These are phyloP conservation scores for Microbotryum saponariae DNA, from an alignment of 1,284 basidiomycete species.

Conservation along the genomic window DNA sequence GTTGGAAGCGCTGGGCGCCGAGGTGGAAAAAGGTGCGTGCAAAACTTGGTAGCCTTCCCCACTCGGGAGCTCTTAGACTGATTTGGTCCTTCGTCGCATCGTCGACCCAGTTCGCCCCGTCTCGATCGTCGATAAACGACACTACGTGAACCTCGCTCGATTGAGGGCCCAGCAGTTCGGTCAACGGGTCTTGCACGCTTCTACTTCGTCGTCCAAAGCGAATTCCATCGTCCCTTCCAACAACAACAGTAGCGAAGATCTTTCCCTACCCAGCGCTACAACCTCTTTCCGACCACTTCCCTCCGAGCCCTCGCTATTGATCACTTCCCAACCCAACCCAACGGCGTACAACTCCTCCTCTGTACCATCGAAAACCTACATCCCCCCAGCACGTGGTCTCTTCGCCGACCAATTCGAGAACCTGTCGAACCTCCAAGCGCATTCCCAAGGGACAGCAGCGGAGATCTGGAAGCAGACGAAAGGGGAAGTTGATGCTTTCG, in stretches of 20 bases:
- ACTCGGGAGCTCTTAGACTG: not conserved
- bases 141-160: conserved; percentile 58
- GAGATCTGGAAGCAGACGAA: conserved; percentile 93
- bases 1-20: conserved; percentile 73
- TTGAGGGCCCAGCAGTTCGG: conserved; percentile 68
- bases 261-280: not conserved
- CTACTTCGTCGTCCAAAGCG: conserved; percentile 2
- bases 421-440: conserved; percentile 79
- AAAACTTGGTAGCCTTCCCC: conserved; percentile 43
- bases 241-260: not conserved
- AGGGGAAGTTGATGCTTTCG: conserved; percentile 74
- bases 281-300: not conserved
- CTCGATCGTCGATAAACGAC: conserved; percentile 88
- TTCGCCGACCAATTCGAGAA: conserved; percentile 94
- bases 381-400: conserved; percentile 38
- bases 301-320: conserved; percentile 11
- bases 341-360: not conserved
- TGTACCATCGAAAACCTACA: not conserved
- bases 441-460: conserved; percentile 82
- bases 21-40: conserved; percentile 63
- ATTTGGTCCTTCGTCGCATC: not conserved
- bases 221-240: conserved; percentile 2
- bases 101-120: conserved; percentile 43
- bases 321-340: conserved; percentile 5
- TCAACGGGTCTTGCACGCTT: conserved; percentile 34